Percentiles rank a stretch among this genome's conserved stretches.
These are phyloP conservation scores for Jatropha multifida DNA, from an alignment of 441 rosid genomes.

Conservation along the genomic window DNA sequence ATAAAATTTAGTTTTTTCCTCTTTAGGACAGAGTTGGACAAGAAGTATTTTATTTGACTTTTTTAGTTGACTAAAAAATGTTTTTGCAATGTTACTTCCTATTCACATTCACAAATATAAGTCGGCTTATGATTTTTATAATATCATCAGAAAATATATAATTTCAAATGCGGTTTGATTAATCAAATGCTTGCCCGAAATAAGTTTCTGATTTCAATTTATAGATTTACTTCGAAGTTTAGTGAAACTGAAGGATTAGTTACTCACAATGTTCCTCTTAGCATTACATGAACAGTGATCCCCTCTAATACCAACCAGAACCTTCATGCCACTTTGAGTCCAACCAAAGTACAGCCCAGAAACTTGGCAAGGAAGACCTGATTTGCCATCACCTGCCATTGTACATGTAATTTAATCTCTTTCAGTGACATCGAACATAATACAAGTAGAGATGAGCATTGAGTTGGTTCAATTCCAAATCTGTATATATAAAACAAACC, in stretches of 20 bases:
- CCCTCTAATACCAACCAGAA: conserved; percentile 29
- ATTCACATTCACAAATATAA: too few relatives aligned
- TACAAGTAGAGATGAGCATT: too few relatives aligned
- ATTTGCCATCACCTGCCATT: conserved; percentile 23
- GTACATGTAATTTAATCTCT: neutral
- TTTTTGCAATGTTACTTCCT: too few relatives aligned
- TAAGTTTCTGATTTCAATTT: neutral
- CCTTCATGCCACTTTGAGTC: conserved; percentile 31
- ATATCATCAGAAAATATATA: too few relatives aligned
- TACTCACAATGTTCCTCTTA: conserved; percentile 28
- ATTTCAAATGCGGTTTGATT: too few relatives aligned
- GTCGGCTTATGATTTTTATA: too few relatives aligned
- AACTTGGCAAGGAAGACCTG: conserved; percentile 30
- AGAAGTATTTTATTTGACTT: too few relatives aligned
- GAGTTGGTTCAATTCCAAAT: too few relatives aligned
- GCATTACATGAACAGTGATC: conserved; percentile 5
- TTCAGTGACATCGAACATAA: neutral
- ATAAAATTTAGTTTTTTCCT: too few relatives aligned
- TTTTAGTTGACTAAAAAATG: too few relatives aligned
- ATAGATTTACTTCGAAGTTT: neutral
- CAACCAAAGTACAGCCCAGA: conserved; percentile 40
- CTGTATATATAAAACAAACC: too few relatives aligned
- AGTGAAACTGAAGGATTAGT: neutral
- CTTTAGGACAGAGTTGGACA: too few relatives aligned
- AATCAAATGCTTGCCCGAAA: neutral